A percentile compares a stretch with the other conserved stretches of the same genome.
Evolutionary conservation across 2,329 filamentous ascomycete genomes (phyloP).

Genomic region (Botrytis fabae): DNA sequence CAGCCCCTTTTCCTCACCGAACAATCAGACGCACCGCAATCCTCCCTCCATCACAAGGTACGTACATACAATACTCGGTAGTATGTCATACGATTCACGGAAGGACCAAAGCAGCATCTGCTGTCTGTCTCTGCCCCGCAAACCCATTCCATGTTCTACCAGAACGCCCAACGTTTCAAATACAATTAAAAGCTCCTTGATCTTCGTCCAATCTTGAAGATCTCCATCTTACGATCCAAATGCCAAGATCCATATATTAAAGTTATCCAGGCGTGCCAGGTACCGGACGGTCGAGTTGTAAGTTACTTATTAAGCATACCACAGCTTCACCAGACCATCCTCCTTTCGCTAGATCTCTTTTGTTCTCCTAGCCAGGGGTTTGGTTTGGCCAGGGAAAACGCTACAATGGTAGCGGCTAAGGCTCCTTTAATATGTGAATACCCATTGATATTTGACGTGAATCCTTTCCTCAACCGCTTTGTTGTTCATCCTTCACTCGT

Average conservation of each 20-base stretch:
- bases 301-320: not conserved
- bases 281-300: not conserved
- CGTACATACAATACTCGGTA: not conserved
- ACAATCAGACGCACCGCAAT: not conserved
- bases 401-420: constrained; percentile 8
- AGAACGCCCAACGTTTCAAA: constrained; percentile 12
- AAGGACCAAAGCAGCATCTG: not conserved
- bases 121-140: not conserved
- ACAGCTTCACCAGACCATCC: not conserved
- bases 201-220: constrained; percentile 24
- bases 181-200: constrained; percentile 5
- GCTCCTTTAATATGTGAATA: not conserved
- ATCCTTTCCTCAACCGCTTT: constrained; percentile 12
- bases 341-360: not conserved
- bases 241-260: constrained; percentile 25
- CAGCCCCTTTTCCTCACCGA: constrained; percentile 8
- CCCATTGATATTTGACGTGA: not conserved
- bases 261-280: not conserved
- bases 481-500: not conserved
- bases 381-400: not conserved
- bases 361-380: constrained; percentile 2
- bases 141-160: not conserved
- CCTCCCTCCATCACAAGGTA: not conserved
- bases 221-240: constrained; percentile 17
- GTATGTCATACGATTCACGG: not conserved